A percentile compares a stretch with the other conserved stretches of the same genome.
Evolutionary conservation across 768 basidiomycete species (phyloP).

Genomic region (Auricularia sp.): DNA sequence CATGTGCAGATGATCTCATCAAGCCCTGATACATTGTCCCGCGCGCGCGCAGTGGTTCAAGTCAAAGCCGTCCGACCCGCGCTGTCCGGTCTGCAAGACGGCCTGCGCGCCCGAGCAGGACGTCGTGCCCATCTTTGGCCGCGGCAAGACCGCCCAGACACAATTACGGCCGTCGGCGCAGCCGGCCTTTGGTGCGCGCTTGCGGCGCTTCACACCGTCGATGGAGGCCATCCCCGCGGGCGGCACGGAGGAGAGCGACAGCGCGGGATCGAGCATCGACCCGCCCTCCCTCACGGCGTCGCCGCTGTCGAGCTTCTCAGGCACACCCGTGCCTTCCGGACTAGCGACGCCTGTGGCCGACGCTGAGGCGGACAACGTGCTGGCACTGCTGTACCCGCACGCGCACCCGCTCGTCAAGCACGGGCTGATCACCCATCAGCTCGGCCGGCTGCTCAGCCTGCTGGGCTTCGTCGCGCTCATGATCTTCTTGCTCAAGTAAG

Average conservation of each 20-base stretch:
- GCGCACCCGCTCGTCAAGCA: neutral
- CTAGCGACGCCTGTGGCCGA: neutral
- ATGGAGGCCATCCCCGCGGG: neutral
- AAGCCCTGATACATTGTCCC: neutral
- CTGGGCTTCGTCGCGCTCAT: neutral
- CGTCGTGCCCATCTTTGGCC: neutral
- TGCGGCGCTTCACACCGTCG: neutral
- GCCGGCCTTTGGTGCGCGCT: neutral
- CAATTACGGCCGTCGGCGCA: neutral
- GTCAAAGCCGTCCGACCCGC: neutral
- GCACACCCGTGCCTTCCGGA: neutral
- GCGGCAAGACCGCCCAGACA: neutral
- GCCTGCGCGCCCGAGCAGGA: neutral
- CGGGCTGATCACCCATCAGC: neutral
- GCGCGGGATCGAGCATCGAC: neutral
- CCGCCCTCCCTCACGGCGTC: neutral
- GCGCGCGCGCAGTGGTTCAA: neutral
- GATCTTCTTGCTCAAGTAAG: neutral
- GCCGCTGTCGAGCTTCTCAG: neutral
- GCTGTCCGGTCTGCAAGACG: neutral
- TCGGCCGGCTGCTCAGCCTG: neutral
- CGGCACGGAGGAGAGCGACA: neutral
- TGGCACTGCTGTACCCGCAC: neutral
- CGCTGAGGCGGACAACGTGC: neutral
- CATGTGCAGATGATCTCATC: neutral